A percentile compares a stretch with the other conserved stretches of the same genome.
Conservation (phyloP, 805 yeast genomes). For the Lipomyces kockii region DNA sequence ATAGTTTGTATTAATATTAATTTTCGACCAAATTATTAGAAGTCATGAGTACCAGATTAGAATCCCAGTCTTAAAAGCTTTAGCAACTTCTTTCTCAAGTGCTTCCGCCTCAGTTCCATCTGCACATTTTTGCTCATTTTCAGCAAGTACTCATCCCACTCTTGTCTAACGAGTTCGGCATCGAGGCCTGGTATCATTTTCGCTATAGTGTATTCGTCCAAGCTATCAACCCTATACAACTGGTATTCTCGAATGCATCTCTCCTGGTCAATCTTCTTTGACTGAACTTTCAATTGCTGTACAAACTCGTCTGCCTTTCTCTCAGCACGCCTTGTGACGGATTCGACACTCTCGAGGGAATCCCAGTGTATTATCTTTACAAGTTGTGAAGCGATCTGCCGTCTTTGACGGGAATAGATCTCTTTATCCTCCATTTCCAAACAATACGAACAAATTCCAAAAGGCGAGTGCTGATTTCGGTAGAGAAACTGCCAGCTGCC, state of each 20-base stretch:
- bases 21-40: neutral
- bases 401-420: slow-evolving; percentile 8
- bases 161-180: slow-evolving; percentile 13
- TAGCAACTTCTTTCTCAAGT: neutral
- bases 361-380: slow-evolving; percentile 16
- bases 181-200: slow-evolving; percentile 6
- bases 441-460: slow-evolving; percentile 21
- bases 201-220: slow-evolving; percentile 18
- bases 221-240: slow-evolving; percentile 4
- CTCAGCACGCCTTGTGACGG: slow-evolving; percentile 17
- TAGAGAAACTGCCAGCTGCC: slow-evolving; percentile 16
- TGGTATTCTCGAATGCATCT: slow-evolving; percentile 2
- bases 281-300: slow-evolving; percentile 5
- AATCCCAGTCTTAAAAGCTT: slow-evolving; percentile 5
- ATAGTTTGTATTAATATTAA: neutral
- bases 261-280: slow-evolving; percentile 5
- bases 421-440: slow-evolving; percentile 16
- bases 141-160: slow-evolving; percentile 18
- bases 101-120: slow-evolving; percentile 4
- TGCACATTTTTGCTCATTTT: slow-evolving; percentile 8
- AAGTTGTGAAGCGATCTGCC: slow-evolving; percentile 14
- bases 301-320: slow-evolving; percentile 19
- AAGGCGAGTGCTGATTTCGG: slow-evolving; percentile 16
- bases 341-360: slow-evolving; percentile 4
- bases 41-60: neutral